Percentiles rank a stretch among this genome's conserved stretches.
These are phyloP conservation scores for Xerophyta viscosa DNA, from an alignment of 106 monocot species.

Conservation along the genomic window DNA sequence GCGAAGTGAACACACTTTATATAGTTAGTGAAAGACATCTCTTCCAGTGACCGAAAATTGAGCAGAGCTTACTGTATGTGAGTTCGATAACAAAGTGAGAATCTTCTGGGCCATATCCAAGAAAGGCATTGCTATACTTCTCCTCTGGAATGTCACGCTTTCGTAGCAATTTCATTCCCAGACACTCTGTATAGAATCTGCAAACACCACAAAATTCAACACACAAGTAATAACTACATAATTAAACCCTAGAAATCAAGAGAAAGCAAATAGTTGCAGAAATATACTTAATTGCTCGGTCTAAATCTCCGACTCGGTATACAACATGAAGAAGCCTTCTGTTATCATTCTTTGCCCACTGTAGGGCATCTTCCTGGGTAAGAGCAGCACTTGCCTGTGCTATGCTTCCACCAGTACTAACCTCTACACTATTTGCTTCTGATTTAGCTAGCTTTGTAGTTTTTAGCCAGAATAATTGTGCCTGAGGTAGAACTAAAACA, in stretches of 20 bases:
- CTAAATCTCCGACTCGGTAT: conserved; percentile 43
- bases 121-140: conserved; percentile 50
- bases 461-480: conserved; percentile 20
- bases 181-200: conserved; percentile 48
- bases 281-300: conserved; percentile 37
- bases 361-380: conserved; percentile 24
- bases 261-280: not conserved
- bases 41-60: too few relatives aligned
- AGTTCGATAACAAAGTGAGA: conserved; percentile 47
- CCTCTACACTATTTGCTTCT: conserved; percentile 13
- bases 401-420: conserved; percentile 13
- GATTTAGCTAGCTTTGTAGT: conserved; percentile 1
- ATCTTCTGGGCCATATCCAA: conserved; percentile 48
- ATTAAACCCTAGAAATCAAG: not conserved
- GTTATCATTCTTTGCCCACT: conserved; percentile 36
- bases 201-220: not conserved
- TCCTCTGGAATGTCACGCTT: conserved; percentile 51
- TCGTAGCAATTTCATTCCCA: conserved; percentile 42
- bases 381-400: conserved; percentile 21
- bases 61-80: conserved; percentile 36
- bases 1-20: too few relatives aligned
- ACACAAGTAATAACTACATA: not conserved
- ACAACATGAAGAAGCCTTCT: conserved; percentile 47
- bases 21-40: not conserved
- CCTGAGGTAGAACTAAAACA: conserved; percentile 19